Evolutionary conservation across 371 early-diverging fungal genomes (phyloP).

Genomic region (Actinomucor elegans): DNA sequence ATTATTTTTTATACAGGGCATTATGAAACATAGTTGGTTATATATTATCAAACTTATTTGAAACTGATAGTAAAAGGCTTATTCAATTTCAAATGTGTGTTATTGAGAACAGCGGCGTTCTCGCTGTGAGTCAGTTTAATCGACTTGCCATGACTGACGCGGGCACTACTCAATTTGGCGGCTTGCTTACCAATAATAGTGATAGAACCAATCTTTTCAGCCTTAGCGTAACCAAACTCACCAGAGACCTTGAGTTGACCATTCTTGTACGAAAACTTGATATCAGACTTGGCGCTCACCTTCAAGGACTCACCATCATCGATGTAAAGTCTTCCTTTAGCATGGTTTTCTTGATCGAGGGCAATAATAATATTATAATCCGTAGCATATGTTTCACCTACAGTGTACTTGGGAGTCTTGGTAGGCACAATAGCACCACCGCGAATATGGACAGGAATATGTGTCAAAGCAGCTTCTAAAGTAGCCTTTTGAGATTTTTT

Average conservation of each 20-base stretch:
- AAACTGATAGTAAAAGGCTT: slow-evolving; percentile 12
- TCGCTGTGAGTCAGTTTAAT: slow-evolving; percentile 2
- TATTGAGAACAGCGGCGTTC: slow-evolving; percentile 1
- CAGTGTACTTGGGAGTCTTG: slow-evolving; percentile 50
- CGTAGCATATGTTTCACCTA: slow-evolving; percentile 40
- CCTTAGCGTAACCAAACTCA: slow-evolving; percentile 28
- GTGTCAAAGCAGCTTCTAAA: slow-evolving; percentile 45
- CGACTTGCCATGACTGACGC: slow-evolving; percentile 6
- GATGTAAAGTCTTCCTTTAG: slow-evolving; percentile 53
- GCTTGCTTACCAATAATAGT: slow-evolving; percentile 17
- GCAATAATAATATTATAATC: slow-evolving; percentile 53
- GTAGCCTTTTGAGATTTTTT: slow-evolving; percentile 6
- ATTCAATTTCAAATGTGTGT: slow-evolving; percentile 2
- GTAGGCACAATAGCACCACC: slow-evolving; percentile 51
- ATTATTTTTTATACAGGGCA: too few relatives aligned
- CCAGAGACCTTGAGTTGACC: slow-evolving; percentile 28
- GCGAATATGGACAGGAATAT: slow-evolving; percentile 50
- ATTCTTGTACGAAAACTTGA: slow-evolving; percentile 26
- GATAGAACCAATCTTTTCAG: slow-evolving; percentile 21
- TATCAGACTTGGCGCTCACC: slow-evolving; percentile 25
- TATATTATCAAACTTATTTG: slow-evolving; percentile 2
- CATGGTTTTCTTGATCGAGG: slow-evolving; percentile 37
- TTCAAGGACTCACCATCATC: slow-evolving; percentile 60
- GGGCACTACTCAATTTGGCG: slow-evolving; percentile 2
- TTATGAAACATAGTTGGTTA: too few relatives aligned